Percentiles rank a stretch among this genome's conserved stretches.
Conservation (phyloP, 345 rosid species). For the Gossypium rotundifolium region DNA sequence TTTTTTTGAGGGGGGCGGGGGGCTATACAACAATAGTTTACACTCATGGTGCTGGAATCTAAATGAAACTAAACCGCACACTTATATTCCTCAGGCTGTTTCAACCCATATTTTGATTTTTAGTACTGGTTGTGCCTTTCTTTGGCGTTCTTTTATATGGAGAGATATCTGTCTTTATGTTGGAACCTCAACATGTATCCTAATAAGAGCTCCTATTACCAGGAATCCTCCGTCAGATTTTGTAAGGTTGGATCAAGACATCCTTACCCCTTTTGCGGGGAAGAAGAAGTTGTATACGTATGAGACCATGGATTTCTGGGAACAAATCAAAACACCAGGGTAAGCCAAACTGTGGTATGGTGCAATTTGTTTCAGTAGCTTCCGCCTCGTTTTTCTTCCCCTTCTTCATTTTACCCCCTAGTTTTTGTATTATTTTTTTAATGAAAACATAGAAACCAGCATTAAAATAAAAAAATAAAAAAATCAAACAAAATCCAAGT, state of each 20-base stretch:
- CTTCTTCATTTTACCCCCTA: neutral
- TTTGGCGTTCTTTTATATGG: neutral
- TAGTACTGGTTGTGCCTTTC: neutral
- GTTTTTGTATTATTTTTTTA: neutral
- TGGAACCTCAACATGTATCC: slow-evolving; percentile 8
- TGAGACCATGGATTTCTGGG: slow-evolving; percentile 92
- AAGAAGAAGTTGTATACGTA: slow-evolving; percentile 77
- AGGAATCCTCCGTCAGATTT: slow-evolving; percentile 67
- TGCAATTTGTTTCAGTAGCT: neutral
- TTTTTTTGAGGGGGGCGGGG: neutral
- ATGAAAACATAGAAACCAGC: neutral
- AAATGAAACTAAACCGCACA: neutral
- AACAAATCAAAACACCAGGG: slow-evolving; percentile 97
- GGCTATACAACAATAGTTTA: neutral
- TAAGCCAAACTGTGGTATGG: slow-evolving; percentile 20
- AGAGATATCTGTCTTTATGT: neutral
- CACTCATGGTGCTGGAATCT: neutral
- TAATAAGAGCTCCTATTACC: slow-evolving; percentile 19
- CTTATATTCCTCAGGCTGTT: neutral
- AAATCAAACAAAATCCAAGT: neutral
- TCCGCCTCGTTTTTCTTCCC: neutral
- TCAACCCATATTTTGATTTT: neutral
- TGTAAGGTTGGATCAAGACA: slow-evolving; percentile 89
- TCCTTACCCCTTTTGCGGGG: slow-evolving; percentile 92
- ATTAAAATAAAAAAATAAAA: slow-evolving; percentile 5